phyloP scores from a whole-genome alignment of 2,329 filamentous ascomycete species.

The Phaeosphaeriaceae sp. region DNA sequence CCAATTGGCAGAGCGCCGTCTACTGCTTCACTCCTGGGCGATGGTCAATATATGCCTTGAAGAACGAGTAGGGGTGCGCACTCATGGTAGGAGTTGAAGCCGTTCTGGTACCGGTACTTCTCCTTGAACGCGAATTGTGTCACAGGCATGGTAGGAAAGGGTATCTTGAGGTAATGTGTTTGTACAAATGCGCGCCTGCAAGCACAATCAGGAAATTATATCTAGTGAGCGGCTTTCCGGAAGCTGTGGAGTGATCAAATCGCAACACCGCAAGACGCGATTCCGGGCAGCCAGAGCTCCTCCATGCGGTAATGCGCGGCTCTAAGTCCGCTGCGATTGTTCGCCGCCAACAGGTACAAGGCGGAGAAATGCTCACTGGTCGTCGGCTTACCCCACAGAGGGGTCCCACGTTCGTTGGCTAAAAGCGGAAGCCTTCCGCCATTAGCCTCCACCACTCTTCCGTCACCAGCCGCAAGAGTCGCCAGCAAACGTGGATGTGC shows the following conservation, averaged over 20 bases:
- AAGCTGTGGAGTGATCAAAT: conserved; percentile 34
- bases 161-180: conserved; percentile 14
- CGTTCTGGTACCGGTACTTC: conserved; percentile 79
- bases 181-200: not conserved
- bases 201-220: conserved; percentile 17
- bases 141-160: conserved; percentile 63
- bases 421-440: conserved; percentile 38
- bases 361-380: conserved; percentile 20
- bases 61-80: conserved; percentile 51
- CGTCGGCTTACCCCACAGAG: conserved; percentile 33
- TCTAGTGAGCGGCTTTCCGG: conserved; percentile 19
- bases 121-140: conserved; percentile 69
- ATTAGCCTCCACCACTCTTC: conserved; percentile 26
- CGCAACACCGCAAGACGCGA: conserved; percentile 22
- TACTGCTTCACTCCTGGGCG: conserved; percentile 74
- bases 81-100: conserved; percentile 81
- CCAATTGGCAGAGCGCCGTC: conserved; percentile 75
- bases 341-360: conserved; percentile 12
- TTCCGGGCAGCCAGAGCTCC: conserved; percentile 23
- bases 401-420: conserved; percentile 14
- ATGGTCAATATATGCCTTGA: conserved; percentile 12
- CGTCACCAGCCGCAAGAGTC: not conserved
- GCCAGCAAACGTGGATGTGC: not conserved
- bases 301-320: conserved; percentile 39
- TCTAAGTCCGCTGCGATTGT: conserved; percentile 29